Evolutionary conservation across 208 protist genomes (phyloP).

Genomic region (Strigomonas oncopelti): DNA sequence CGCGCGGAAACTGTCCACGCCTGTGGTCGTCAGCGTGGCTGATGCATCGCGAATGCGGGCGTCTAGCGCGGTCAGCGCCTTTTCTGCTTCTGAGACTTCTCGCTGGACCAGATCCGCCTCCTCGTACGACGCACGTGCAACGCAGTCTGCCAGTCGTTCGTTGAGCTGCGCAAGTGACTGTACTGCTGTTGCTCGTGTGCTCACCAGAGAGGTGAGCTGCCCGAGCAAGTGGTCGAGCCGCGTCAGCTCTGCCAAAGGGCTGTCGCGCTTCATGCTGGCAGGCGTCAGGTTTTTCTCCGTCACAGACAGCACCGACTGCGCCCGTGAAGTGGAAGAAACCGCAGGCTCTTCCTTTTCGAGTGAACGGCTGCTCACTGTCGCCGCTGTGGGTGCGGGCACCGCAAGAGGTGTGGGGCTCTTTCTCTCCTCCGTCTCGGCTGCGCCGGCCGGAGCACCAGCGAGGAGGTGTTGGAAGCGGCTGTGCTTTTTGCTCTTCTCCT

Average conservation of each 20-base stretch:
- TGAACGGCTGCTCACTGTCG: no score
- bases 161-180: not conserved
- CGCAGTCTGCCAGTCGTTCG: not conserved
- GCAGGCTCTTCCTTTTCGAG: no score
- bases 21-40: no score
- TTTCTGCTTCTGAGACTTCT: not conserved
- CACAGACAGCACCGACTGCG: no score
- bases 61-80: not conserved
- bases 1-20: not conserved
- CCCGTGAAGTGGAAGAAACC: no score
- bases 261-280: no score
- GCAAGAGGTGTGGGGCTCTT: no score
- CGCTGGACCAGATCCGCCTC: constrained; percentile 12
- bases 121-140: constrained; percentile 10
- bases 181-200: not conserved
- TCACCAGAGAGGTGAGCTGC: not conserved
- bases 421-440: no score
- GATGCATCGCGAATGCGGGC: not conserved
- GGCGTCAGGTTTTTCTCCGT: no score
- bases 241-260: no score
- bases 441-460: no score
- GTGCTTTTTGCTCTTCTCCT: not conserved
- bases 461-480: not conserved
- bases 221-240: not conserved
- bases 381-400: no score